These are phyloP conservation scores for Thelephora ganbajun DNA, from an alignment of 768 basidiomycete genomes.

Conservation along the genomic window DNA sequence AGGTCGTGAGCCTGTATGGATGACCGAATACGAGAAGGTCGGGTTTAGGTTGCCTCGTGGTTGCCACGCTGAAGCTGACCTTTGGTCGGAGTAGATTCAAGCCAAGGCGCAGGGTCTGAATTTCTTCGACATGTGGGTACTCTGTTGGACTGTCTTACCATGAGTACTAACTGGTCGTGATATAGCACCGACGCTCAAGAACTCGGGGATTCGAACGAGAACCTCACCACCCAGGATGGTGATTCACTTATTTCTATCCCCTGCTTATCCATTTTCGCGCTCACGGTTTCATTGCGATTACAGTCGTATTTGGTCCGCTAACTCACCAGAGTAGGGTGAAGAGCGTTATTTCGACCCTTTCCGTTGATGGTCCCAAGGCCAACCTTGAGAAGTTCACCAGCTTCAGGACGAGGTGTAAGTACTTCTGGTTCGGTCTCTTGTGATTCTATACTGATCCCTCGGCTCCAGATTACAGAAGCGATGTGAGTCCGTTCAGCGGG, in stretches of 20 bases:
- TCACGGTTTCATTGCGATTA: not conserved
- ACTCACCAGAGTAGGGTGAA: not conserved
- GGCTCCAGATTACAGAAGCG: slow-evolving; percentile 53
- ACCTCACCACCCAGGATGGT: too few species aligned
- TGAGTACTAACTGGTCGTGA: slow-evolving; percentile 7
- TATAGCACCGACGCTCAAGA: slow-evolving; percentile 9
- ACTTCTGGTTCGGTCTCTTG: slow-evolving; percentile 2
- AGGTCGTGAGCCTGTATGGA: slow-evolving; percentile 57
- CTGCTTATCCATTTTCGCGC: not conserved
- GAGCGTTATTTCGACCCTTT: slow-evolving; percentile 29
- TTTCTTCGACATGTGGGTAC: slow-evolving; percentile 76
- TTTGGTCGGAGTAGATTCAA: slow-evolving; percentile 38
- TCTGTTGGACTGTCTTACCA: slow-evolving; percentile 1
- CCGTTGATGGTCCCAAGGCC: slow-evolving; percentile 46
- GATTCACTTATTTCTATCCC: too few species aligned
- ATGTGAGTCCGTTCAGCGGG: slow-evolving; percentile 26
- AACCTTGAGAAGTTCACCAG: slow-evolving; percentile 55
- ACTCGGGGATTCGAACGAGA: slow-evolving; percentile 1
- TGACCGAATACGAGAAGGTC: slow-evolving; percentile 87
- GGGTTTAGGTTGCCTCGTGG: not conserved
- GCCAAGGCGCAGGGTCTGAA: slow-evolving; percentile 64
- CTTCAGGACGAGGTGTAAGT: slow-evolving; percentile 62
- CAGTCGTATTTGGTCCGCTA: not conserved
- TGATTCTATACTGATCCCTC: slow-evolving; percentile 11
- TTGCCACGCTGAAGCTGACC: not conserved